Conservation (phyloP, 2,329 filamentous ascomycete species). For the Cercospora zeae-maydis region DNA sequence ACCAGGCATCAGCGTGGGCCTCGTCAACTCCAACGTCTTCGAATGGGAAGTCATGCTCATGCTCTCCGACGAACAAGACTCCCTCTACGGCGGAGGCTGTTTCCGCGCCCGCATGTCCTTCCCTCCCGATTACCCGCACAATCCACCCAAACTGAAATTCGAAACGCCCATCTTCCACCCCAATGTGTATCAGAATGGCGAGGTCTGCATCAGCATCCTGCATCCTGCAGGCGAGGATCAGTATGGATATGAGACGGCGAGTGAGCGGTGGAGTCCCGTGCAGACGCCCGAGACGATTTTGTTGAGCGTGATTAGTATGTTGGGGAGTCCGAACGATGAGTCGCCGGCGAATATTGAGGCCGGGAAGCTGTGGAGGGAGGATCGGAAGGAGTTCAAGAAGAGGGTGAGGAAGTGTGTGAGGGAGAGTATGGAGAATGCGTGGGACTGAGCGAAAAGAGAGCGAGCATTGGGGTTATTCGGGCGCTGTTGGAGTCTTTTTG, state of each 20-base stretch:
- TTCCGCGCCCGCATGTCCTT: slow-evolving; percentile 84
- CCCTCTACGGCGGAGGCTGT: slow-evolving; percentile 89
- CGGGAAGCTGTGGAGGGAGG: slow-evolving; percentile 80
- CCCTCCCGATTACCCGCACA: slow-evolving; percentile 77
- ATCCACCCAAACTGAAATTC: slow-evolving; percentile 87
- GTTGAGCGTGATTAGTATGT: slow-evolving; percentile 84
- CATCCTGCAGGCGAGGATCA: slow-evolving; percentile 93
- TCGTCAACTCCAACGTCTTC: slow-evolving; percentile 83
- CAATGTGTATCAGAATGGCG: slow-evolving; percentile 81
- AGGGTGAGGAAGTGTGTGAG: slow-evolving; percentile 73
- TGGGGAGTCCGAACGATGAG: slow-evolving; percentile 91
- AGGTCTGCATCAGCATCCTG: slow-evolving; percentile 94
- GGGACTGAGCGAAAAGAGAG: slow-evolving; percentile 27
- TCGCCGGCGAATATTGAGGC: slow-evolving; percentile 94
- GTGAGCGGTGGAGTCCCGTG: slow-evolving; percentile 90
- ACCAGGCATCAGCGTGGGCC: slow-evolving; percentile 86
- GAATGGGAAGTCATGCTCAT: slow-evolving; percentile 99
- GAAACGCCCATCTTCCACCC: slow-evolving; percentile 86
- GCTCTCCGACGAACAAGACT: slow-evolving; percentile 75
- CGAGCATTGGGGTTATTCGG: not conserved
- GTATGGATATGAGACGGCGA: slow-evolving; percentile 85
- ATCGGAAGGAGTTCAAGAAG: slow-evolving; percentile 72
- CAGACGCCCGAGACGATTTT: slow-evolving; percentile 94
- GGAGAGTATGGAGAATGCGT: slow-evolving; percentile 64
- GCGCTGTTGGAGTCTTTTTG: not conserved